These are phyloP conservation scores for Chaetomium olivaceum DNA, from an alignment of 2,329 filamentous ascomycete species.

Conservation along the genomic window DNA sequence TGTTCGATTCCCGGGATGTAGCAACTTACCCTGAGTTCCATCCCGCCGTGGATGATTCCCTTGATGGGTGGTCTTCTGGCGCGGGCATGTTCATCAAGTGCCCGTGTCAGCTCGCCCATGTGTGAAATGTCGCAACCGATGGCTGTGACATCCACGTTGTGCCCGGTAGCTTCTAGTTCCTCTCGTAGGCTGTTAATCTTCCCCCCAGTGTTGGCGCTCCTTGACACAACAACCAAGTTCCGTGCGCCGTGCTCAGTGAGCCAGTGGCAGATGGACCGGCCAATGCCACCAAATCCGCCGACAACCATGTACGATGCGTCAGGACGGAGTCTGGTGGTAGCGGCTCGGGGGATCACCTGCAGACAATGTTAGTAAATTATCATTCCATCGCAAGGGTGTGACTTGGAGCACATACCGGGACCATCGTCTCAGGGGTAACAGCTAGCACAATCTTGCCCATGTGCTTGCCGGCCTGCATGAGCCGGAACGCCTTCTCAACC, in stretches of 20 bases:
- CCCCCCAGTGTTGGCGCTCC: conserved; percentile 31
- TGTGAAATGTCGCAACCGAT: conserved; percentile 37
- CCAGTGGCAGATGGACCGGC: conserved; percentile 36
- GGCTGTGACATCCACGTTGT: conserved; percentile 32
- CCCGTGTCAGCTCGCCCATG: conserved; percentile 34
- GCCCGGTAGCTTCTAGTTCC: conserved; percentile 28
- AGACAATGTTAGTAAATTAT: not conserved
- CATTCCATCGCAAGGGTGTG: rapidly evolving
- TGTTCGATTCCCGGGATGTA: not conserved
- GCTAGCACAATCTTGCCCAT: conserved; percentile 48
- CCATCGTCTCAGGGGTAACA: conserved; percentile 27
- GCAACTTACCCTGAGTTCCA: conserved; percentile 40
- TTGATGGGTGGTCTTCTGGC: conserved; percentile 37
- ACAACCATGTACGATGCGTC: conserved; percentile 39
- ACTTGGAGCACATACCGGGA: conserved; percentile 28
- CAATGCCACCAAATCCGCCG: conserved; percentile 41
- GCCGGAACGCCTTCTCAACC: conserved; percentile 44
- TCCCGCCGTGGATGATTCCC: conserved; percentile 46
- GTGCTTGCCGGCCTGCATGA: conserved; percentile 47
- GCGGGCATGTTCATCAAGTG: conserved; percentile 27
- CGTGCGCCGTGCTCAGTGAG: conserved; percentile 37
- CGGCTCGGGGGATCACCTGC: conserved; percentile 14
- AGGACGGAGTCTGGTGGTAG: conserved; percentile 17
- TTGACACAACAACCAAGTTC: conserved; percentile 37
- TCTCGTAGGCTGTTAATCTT: conserved; percentile 29